Percentiles rank a stretch among this genome's conserved stretches.
phyloP scores from a whole-genome alignment of 352 stramenopile species.

The Nothophytophthora sp. region DNA sequence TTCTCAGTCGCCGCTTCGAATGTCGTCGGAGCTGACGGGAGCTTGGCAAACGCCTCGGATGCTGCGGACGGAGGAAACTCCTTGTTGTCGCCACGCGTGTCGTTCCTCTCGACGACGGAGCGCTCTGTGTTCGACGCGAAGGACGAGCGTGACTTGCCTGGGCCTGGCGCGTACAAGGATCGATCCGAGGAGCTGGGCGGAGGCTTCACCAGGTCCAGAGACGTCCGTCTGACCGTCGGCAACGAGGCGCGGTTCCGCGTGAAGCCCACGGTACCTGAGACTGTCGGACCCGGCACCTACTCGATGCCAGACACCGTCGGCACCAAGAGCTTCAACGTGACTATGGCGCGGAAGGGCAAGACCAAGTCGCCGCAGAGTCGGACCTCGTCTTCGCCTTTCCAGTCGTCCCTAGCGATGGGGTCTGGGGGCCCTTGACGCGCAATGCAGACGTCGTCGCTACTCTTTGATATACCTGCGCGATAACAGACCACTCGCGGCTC shows the following conservation, averaged over 20 bases:
- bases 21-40: background rate
- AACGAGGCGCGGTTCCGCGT: constrained; percentile 55
- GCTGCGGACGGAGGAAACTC: background rate
- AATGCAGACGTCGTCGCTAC: no score
- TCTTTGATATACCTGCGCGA: no score
- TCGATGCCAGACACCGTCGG: constrained; percentile 55
- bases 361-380: constrained; percentile 9
- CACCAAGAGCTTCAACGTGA: constrained; percentile 73
- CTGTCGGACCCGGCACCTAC: constrained; percentile 55
- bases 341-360: constrained; percentile 37
- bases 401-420: constrained; percentile 1
- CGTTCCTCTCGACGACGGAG: constrained; percentile 50
- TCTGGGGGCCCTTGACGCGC: no score
- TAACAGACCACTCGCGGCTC: no score
- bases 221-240: constrained; percentile 43
- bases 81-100: constrained; percentile 17
- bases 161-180: constrained; percentile 49
- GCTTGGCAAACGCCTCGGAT: constrained; percentile 8
- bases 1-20: constrained; percentile 17
- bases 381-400: constrained; percentile 10
- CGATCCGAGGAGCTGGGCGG: constrained; percentile 2
- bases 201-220: constrained; percentile 34
- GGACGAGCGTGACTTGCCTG: constrained; percentile 41
- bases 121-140: constrained; percentile 45
- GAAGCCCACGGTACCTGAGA: constrained; percentile 44